These are phyloP conservation scores for Tetracladium maxilliforme DNA, from an alignment of 2,329 filamentous ascomycete species.

Conservation along the genomic window DNA sequence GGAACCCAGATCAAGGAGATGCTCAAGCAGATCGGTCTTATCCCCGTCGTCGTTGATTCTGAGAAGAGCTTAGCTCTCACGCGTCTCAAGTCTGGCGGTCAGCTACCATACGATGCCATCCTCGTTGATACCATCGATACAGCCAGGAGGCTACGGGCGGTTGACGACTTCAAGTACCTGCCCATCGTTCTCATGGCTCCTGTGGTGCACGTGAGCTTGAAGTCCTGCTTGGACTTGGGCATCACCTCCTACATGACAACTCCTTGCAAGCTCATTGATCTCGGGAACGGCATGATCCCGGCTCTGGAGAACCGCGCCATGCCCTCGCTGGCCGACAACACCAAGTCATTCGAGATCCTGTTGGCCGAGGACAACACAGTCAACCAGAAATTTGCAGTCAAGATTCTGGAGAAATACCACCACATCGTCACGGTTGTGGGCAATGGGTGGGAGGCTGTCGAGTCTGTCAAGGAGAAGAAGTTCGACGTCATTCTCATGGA, in stretches of 20 bases:
- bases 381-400: constrained; percentile 89
- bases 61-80: constrained; percentile 47
- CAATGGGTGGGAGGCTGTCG: constrained; percentile 85
- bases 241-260: constrained; percentile 99
- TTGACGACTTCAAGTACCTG: constrained; percentile 95
- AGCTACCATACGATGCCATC: constrained; percentile 69
- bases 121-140: constrained; percentile 90
- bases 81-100: constrained; percentile 36
- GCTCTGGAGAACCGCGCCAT: constrained; percentile 87
- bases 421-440: constrained; percentile 85
- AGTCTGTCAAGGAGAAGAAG: constrained; percentile 79
- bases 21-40: constrained; percentile 64
- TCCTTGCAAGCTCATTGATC: constrained; percentile 82
- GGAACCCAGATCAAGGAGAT: constrained; percentile 65
- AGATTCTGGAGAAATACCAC: constrained; percentile 95
- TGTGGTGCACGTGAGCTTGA: constrained; percentile 78
- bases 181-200: constrained; percentile 88
- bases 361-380: constrained; percentile 95
- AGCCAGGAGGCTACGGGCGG: constrained; percentile 68
- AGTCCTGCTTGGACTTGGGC: constrained; percentile 84
- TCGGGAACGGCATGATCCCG: constrained; percentile 92
- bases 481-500: constrained; percentile 99
- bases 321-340: constrained; percentile 82
- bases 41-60: constrained; percentile 74
- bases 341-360: constrained; percentile 87